Evolutionary conservation across 2,329 filamentous ascomycete genomes (phyloP).

Genomic region (Phyllosticta paracitricarpa): DNA sequence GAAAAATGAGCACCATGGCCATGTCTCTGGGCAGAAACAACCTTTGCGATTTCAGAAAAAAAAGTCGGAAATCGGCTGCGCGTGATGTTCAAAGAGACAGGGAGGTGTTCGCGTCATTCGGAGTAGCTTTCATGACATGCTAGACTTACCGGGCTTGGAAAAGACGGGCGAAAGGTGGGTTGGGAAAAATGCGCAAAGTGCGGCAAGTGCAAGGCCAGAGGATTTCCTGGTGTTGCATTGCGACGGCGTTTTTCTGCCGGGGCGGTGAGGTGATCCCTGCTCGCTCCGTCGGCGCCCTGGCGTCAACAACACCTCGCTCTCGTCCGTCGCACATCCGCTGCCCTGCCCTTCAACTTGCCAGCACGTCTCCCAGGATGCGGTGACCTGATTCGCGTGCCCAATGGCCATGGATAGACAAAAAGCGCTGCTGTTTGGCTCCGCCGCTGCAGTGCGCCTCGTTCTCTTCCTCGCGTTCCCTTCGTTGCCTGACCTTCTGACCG

Average conservation of each 20-base stretch:
- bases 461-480: conserved; percentile 74
- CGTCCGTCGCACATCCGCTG: not conserved
- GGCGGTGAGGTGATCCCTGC: conserved; percentile 1
- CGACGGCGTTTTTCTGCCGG: conserved; percentile 8
- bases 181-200: not conserved
- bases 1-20: not conserved
- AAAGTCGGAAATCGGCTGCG: not conserved
- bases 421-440: conserved; percentile 61
- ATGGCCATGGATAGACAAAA: conserved; percentile 51
- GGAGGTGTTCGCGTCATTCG: not conserved
- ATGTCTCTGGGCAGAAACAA: not conserved
- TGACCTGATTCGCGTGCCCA: conserved; percentile 1
- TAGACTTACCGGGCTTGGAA: not conserved
- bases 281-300: not conserved
- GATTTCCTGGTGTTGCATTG: not conserved
- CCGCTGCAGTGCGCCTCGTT: conserved; percentile 67
- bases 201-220: not conserved
- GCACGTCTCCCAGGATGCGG: not conserved
- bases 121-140: not conserved
- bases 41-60: not conserved
- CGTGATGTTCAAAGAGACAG: not conserved
- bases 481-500: conserved; percentile 74
- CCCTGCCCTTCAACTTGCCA: not conserved
- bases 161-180: not conserved
- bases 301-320: conserved; percentile 3